Evolutionary conservation across 2,329 filamentous ascomycete genomes (phyloP).

Genomic region (Penicillium hordei): DNA sequence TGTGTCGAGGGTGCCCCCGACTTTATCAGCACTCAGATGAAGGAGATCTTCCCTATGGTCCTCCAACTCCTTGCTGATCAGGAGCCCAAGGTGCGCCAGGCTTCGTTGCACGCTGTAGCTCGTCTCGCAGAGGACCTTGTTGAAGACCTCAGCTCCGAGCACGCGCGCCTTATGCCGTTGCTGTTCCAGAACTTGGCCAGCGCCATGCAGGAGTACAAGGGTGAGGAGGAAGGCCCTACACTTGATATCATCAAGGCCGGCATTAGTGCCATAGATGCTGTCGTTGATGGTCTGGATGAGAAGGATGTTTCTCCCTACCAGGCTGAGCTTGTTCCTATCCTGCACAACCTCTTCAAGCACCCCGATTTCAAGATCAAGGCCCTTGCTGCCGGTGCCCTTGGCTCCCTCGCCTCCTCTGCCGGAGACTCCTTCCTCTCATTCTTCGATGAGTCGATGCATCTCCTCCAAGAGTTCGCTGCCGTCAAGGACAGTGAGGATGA

Average conservation of each 20-base stretch:
- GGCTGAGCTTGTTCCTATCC: conserved; percentile 75
- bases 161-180: conserved; percentile 78
- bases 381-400: conserved; percentile 82
- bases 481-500: conserved; percentile 90
- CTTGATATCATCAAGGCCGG: conserved; percentile 84
- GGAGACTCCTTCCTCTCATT: conserved; percentile 84
- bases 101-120: conserved; percentile 82
- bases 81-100: conserved; percentile 81
- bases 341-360: conserved; percentile 80
- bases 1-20: conserved; percentile 96
- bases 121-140: conserved; percentile 90
- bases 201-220: conserved; percentile 67
- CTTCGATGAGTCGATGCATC: conserved; percentile 86
- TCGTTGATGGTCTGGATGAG: conserved; percentile 75
- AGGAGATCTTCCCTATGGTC: conserved; percentile 80
- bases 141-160: conserved; percentile 83
- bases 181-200: conserved; percentile 87
- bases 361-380: conserved; percentile 87
- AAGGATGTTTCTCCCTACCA: conserved; percentile 81
- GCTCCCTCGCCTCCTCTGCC: conserved; percentile 83
- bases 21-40: conserved; percentile 91
- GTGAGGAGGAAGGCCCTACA: conserved; percentile 68
- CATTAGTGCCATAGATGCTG: conserved; percentile 85
- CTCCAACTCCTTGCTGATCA: conserved; percentile 78
- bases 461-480: conserved; percentile 77